Base-by-base conservation (phyloP, 805 yeast genomes). In the Schizosaccharomyces octosporus region DNA sequence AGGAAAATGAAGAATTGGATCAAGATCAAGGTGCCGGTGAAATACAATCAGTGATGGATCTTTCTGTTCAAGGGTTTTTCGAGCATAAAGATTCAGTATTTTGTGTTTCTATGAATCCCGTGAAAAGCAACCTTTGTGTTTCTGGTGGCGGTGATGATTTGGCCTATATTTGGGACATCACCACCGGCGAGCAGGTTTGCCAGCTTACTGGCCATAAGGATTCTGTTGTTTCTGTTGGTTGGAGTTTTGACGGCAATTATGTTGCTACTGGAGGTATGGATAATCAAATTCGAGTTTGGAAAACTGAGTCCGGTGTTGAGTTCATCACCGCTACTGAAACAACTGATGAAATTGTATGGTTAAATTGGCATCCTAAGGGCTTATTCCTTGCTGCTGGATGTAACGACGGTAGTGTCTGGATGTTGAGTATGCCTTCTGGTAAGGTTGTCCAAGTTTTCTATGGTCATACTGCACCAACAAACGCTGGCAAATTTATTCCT, bases 101-200 rank as follows among this genome's bases (percentile, higher is more conserved):
- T 72, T 76, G 85, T 15, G 76, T 93, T n/a, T 80, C 85, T 60
- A 74, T 82, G 5, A 97, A 93, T 70, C 97, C 97, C 48, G 76
- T 76, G 5, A 75, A 88, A 63, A 97, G 97, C 19, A 43, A 59
- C 29, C 67, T 76, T 70, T 93, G 86, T 7, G 84, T 83, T n/a
- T 79, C 90, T 27, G 98, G 99, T 39, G 97, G 96, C 54, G 97
- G 95, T 63, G 99, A 93, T 71, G 83, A 90, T 70, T 75, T 80
- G 31, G 96, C 89, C 1, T 86, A 81, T 69, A 70, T 93, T 67
- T 93, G 97, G 97, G 87, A 96, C 3, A 83, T 95, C 1, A 87
- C 96, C 11, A 80, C 82, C 64, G 76, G 85, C 62, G 89, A 87
- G 1, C 82, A 85, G 48, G 13, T 59, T 6, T 42, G 29, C 21